A percentile compares a stretch with the other conserved stretches of the same genome.
Conservation (phyloP, 1,139 yeast species). For the Yueomyces sp. region DNA sequence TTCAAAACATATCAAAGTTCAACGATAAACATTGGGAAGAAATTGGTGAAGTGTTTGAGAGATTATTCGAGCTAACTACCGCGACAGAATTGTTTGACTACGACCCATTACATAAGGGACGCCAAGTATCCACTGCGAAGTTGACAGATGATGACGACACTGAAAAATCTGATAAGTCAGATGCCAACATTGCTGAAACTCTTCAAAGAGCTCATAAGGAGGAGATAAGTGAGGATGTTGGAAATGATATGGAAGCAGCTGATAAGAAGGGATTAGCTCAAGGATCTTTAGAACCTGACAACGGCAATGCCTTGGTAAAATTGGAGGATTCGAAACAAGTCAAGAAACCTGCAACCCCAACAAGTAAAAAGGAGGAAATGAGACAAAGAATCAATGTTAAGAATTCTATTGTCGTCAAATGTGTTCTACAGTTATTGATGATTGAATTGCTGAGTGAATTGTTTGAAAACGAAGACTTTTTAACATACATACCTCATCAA, state of each 20-base stretch:
- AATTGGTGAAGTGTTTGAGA: slow-evolving; percentile 49
- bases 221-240: slow-evolving; percentile 25
- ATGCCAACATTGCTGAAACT: slow-evolving; percentile 14
- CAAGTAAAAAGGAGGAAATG: slow-evolving; percentile 14
- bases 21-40: slow-evolving; percentile 60
- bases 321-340: neutral
- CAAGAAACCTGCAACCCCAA: neutral
- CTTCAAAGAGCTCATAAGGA: slow-evolving; percentile 22
- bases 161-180: slow-evolving; percentile 3
- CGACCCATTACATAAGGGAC: slow-evolving; percentile 41
- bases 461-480: slow-evolving; percentile 54
- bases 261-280: neutral
- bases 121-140: slow-evolving; percentile 11
- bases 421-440: slow-evolving; percentile 79
- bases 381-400: slow-evolving; percentile 36
- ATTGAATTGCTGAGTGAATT: slow-evolving; percentile 79
- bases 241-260: slow-evolving; percentile 11
- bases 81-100: slow-evolving; percentile 73
- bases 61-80: slow-evolving; percentile 68
- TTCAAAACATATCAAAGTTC: slow-evolving; percentile 63
- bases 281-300: slow-evolving; percentile 1
- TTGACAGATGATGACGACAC: slow-evolving; percentile 1
- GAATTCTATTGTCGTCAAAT: slow-evolving; percentile 78
- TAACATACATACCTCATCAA: slow-evolving; percentile 52
- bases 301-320: slow-evolving; percentile 1